Evolutionary conservation across 2,329 filamentous ascomycete species (phyloP), one percentile per base, ranked within the genome.

Genomic region (Monosporascus sp.): DNA sequence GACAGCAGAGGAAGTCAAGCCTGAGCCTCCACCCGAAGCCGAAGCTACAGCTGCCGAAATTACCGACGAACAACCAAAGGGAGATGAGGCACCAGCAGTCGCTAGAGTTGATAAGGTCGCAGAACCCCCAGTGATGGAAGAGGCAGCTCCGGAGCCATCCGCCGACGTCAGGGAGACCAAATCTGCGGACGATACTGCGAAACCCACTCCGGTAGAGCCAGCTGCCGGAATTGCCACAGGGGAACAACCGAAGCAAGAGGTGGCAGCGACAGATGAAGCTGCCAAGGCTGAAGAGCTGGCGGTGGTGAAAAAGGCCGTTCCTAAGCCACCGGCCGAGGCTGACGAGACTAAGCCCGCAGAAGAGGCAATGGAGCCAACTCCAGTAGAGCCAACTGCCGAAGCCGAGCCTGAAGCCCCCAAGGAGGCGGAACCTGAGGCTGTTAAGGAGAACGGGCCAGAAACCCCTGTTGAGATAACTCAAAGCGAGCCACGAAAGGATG

Each of bases 221-320:
- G 7, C 43, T 46, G 24, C 24, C 22, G 43, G 8, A 26, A 7
- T 24, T 17, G 20, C 14, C 20, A 15, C n/a, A 15, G 15, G 7
- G 15, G 20, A 47, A 47, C 28, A 37, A 47, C 18, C 18, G 35
- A 26, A 48, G 18, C 44, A 48, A 48, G 20, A 54, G 17, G 43
- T 18, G 14, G 37, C 51, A 51, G 52, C 54, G 51, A 28, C 35
- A 50, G 38, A 51, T 28, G 51, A 58, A 46, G 28, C 51, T 31
- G 28, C 52, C 53, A 45, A 52, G 18, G 20, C 17, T 7, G 31
- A 45, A 41, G 49, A 48, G 8, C 15, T 1, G 7, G 31, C 46
- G 45, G 20, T 4, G 14, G 37, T 28, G 3, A n/a, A 28, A 51
- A 22, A 51, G 5, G 3, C 28, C 24, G 28, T 26, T 20, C 24